Base-by-base conservation (phyloP, 2,329 filamentous ascomycete species). In the Fusarium tjaetaba region DNA sequence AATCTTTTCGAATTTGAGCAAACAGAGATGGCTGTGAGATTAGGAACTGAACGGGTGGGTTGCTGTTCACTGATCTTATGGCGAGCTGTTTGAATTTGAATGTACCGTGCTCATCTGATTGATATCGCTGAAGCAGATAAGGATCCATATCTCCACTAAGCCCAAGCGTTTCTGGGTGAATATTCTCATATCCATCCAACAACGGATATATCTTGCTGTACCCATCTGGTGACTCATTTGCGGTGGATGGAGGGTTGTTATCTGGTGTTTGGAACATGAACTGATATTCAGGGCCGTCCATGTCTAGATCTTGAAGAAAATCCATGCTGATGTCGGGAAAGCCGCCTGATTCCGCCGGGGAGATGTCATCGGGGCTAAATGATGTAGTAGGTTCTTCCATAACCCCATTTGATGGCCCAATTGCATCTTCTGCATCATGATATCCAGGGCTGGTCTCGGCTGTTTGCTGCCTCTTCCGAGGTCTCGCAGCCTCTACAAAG, bases 11-110 rank as follows among this genome's bases (percentile, higher is more conserved):
- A 45, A 56, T 65, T 43, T 45, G 61, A 13, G 24, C 14, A 9
- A 65, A 65, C 2, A 65, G 20, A 1, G 61, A 38, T 13, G 57
- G 36, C 7, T 65, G 56, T 0, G 61, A 61, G 0, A 65, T 11
- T 0, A 65, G 56, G 5, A 65, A 61, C 1, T 61, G 61, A 1
- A 65, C 32, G 0, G 61, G 61, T 9, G 30, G 18, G 1, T 6
- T 11, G 15, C 16, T 43, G 26, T 24, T 45, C 3, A 65, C 56
- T 4, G 61, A 61, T 7, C 32, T 32, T 5, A 65, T 65, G 4
- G 57, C 56, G 2, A 65, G 22, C 6, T 61, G 56, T 2, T 65
- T 65, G 16, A 65, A 65, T 18, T 65, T 65, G 24, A 65, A 52
- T 0, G 61, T 45, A 1, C 56, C 61, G 1, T 65, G 38, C 4